These are phyloP conservation scores for Tympanopsis confertula DNA, from an alignment of 2,329 filamentous ascomycete species.

Conservation along the genomic window DNA sequence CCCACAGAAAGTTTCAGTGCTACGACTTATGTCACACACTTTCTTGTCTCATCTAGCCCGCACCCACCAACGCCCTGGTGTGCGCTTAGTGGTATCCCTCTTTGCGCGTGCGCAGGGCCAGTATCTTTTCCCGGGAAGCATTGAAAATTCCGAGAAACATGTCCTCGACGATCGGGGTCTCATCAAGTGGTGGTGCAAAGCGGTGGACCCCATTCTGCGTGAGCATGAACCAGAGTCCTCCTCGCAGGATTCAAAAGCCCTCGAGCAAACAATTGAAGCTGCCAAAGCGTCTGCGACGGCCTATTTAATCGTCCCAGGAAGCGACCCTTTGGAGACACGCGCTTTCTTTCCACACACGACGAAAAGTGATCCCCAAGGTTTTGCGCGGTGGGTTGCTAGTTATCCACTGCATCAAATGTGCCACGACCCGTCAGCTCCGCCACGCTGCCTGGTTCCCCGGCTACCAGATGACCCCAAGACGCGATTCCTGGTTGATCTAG, in stretches of 20 bases:
- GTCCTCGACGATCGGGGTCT: slow-evolving; percentile 54
- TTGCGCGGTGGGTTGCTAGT: slow-evolving; percentile 23
- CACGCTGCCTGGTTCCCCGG: slow-evolving; percentile 37
- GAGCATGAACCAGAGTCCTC: slow-evolving; percentile 25
- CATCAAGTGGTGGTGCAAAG: slow-evolving; percentile 60
- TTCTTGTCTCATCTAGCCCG: slow-evolving; percentile 47
- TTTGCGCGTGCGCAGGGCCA: slow-evolving; percentile 58
- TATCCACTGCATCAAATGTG: slow-evolving; percentile 45
- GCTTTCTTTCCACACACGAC: slow-evolving; percentile 38
- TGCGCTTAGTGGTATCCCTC: slow-evolving; percentile 32
- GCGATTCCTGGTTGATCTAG: slow-evolving; percentile 51
- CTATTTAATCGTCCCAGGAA: slow-evolving; percentile 53
- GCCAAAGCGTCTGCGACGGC: slow-evolving; percentile 25
- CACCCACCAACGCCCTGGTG: slow-evolving; percentile 32
- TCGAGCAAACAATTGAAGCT: not conserved
- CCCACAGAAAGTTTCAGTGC: slow-evolving; percentile 23
- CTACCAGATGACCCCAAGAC: slow-evolving; percentile 62
- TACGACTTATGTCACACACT: slow-evolving; percentile 40
- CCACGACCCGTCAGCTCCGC: not conserved
- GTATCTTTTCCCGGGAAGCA: slow-evolving; percentile 58
- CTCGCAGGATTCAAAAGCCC: slow-evolving; percentile 13
- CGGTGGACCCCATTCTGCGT: slow-evolving; percentile 44
- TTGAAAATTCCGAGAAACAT: slow-evolving; percentile 52
- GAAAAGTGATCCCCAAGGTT: slow-evolving; percentile 20
- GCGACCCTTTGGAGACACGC: slow-evolving; percentile 43